Conservation (phyloP, 139 green algal genomes). For the Chlamydomonas asymmetrica region DNA sequence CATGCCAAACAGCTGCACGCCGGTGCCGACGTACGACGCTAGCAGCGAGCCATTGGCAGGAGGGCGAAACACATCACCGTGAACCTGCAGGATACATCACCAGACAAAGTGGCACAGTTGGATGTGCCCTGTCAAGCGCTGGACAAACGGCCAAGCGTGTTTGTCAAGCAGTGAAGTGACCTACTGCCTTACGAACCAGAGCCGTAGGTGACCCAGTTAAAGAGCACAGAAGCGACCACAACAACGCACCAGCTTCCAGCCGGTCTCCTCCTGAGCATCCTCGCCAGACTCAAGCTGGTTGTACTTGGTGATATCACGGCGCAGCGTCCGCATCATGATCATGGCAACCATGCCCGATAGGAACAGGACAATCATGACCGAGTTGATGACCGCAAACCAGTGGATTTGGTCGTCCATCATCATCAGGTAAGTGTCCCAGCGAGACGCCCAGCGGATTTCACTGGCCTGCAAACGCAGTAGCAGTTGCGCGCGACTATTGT, state of each 20-base stretch:
- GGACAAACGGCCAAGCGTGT: too few relatives aligned
- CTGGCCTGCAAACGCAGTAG: constrained; percentile 36
- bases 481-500: background rate
- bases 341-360: constrained; percentile 96
- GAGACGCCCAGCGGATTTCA: constrained; percentile 93
- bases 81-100: constrained; percentile 57
- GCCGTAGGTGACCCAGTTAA: background rate
- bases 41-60: constrained; percentile 75
- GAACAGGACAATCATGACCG: constrained; percentile 99
- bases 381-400: constrained; percentile 99
- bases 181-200: too few relatives aligned
- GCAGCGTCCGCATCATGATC: constrained; percentile 98
- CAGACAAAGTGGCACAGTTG: background rate
- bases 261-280: constrained; percentile 94
- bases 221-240: background rate
- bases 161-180: background rate
- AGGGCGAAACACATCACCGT: constrained; percentile 98
- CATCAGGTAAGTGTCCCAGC: constrained; percentile 98
- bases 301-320: constrained; percentile 95
- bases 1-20: constrained; percentile 94
- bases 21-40: constrained; percentile 89
- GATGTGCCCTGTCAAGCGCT: too few relatives aligned
- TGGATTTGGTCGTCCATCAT: constrained; percentile 97
- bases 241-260: constrained; percentile 92
- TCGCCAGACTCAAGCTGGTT: constrained; percentile 95